Conservation (phyloP, 371 early-diverging fungal genomes). For the Apophysomyces sp. region DNA sequence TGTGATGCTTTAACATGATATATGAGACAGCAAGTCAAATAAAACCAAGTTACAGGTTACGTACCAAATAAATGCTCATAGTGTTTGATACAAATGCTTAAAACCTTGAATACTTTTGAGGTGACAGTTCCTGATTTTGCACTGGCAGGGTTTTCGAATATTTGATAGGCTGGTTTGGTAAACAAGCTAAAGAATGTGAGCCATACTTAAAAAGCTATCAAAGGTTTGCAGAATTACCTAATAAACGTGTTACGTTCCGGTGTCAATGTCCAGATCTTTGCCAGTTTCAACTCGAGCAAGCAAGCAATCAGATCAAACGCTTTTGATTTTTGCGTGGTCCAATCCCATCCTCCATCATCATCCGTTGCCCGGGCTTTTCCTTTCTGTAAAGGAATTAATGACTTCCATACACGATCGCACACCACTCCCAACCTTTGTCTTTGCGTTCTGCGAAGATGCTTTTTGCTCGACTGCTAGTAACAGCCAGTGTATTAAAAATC, state of each 20-base stretch:
- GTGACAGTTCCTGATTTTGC: slow-evolving; percentile 62
- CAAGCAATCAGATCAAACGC: slow-evolving; percentile 56
- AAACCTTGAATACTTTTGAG: slow-evolving; percentile 54
- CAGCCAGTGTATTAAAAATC: slow-evolving; percentile 75
- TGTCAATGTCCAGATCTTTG: slow-evolving; percentile 76
- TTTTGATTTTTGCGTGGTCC: slow-evolving; percentile 54
- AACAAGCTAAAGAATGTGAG: slow-evolving; percentile 59
- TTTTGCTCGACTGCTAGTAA: slow-evolving; percentile 63
- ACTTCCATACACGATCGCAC: too few species aligned
- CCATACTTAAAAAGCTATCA: neutral
- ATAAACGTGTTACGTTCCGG: slow-evolving; percentile 78
- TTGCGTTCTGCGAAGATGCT: slow-evolving; percentile 37
- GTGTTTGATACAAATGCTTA: slow-evolving; percentile 65
- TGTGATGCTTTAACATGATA: slow-evolving; percentile 57
- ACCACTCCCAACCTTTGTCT: slow-evolving; percentile 19
- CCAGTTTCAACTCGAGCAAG: slow-evolving; percentile 66
- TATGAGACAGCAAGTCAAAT: neutral
- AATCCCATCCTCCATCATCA: slow-evolving; percentile 51
- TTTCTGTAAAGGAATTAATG: too few species aligned
- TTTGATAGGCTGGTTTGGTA: slow-evolving; percentile 79
- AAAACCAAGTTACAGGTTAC: neutral
- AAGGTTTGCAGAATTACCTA: slow-evolving; percentile 30
- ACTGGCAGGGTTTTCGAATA: slow-evolving; percentile 77
- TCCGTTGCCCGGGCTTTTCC: slow-evolving; percentile 25
- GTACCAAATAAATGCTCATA: slow-evolving; percentile 78